Conservation (phyloP, 169 alveolate species). For the Plasmodium gallinaceum region DNA sequence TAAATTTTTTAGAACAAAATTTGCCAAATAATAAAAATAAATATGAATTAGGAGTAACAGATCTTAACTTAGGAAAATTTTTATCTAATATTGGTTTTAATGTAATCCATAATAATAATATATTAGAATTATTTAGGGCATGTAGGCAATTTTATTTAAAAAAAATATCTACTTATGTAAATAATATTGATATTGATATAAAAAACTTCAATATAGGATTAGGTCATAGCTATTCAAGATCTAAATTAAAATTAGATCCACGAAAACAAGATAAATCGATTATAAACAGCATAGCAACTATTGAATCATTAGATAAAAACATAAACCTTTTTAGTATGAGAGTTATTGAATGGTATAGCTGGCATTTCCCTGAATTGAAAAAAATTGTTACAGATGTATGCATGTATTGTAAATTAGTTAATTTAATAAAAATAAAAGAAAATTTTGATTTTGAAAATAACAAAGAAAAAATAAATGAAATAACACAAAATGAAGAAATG, state of each 20-base stretch:
- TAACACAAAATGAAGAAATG: constrained; percentile 92
- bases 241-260: constrained; percentile 95
- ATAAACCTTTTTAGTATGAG: constrained; percentile 97
- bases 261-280: constrained; percentile 98
- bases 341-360: constrained; percentile 98
- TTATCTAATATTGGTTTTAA: constrained; percentile 87
- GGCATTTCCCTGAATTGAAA: constrained; percentile 99
- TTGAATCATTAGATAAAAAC: constrained; percentile 96
- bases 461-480: constrained; percentile 85
- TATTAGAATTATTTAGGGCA: constrained; percentile 92
- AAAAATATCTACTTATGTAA: constrained; percentile 77
- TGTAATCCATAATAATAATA: constrained; percentile 85
- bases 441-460: constrained; percentile 82
- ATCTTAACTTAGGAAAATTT: constrained; percentile 86
- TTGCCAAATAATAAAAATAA: constrained; percentile 90
- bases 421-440: constrained; percentile 88
- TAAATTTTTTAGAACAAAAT: constrained; percentile 89
- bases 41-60: constrained; percentile 90
- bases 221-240: constrained; percentile 96
- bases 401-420: constrained; percentile 93
- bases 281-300: constrained; percentile 95
- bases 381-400: constrained; percentile 96
- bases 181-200: constrained; percentile 85
- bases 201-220: constrained; percentile 94
- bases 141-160: constrained; percentile 86